These are phyloP conservation scores for Phytophthora macrochlamydospora DNA, from an alignment of 352 stramenopile genomes.

Conservation along the genomic window DNA sequence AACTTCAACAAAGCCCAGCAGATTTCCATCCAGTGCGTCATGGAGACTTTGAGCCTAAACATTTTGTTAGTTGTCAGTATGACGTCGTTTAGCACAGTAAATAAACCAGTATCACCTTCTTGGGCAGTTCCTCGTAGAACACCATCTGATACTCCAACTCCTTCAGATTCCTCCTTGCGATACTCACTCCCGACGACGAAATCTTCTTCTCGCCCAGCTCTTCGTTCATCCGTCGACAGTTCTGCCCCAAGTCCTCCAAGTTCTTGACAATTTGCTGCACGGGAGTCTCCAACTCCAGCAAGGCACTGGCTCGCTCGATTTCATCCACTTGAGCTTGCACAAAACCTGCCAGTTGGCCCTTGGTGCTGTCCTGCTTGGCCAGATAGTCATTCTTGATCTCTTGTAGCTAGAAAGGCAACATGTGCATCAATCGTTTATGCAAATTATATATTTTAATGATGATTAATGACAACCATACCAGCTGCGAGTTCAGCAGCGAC, in stretches of 20 bases:
- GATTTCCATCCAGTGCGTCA: constrained; percentile 48
- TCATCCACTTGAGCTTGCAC: constrained; percentile 84
- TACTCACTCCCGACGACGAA: constrained; percentile 73
- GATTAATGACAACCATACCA: constrained; percentile 35
- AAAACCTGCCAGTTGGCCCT: constrained; percentile 71
- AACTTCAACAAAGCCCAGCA: constrained; percentile 60
- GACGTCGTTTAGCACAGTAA: no score
- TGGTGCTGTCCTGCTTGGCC: constrained; percentile 74
- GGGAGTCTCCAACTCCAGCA: constrained; percentile 75
- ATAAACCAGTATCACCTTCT: constrained; percentile 42
- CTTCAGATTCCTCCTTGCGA: constrained; percentile 79
- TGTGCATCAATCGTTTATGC: background rate
- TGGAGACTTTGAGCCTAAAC: constrained; percentile 48
- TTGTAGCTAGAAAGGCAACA: constrained; percentile 46
- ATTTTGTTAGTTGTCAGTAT: background rate
- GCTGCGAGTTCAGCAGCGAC: constrained; percentile 82
- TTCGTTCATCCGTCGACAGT: constrained; percentile 82
- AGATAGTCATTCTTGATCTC: constrained; percentile 88
- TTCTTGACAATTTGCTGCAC: constrained; percentile 69
- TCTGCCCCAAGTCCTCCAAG: constrained; percentile 56
- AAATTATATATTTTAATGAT: background rate
- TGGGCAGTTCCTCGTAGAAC: constrained; percentile 80
- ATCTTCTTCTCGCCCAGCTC: constrained; percentile 85
- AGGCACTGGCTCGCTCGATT: constrained; percentile 75
- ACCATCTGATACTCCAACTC: constrained; percentile 83